Base-by-base conservation (phyloP, 208 protist genomes). In the Naegleria lovaniensis region DNA sequence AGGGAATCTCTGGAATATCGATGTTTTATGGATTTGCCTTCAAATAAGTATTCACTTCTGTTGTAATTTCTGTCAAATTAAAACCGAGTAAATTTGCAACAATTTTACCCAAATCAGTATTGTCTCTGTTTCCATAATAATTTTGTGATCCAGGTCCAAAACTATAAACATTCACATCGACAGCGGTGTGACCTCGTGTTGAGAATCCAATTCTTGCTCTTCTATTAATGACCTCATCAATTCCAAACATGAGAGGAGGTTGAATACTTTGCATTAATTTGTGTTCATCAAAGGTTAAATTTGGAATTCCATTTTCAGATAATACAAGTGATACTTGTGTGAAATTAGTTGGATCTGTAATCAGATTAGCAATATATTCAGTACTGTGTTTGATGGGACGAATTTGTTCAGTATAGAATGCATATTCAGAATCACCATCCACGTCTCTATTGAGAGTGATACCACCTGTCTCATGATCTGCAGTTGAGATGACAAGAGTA, bases 381-480 rank as follows among this genome's bases (percentile, higher is more conserved):
- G 41, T 51, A 36, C 5, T 36, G 38, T 87, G 16, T 16, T 16
- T 40, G 33, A 84, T 36, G 0, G 76, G 11, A 19, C 29, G 11
- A 33, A 41, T 40, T 33, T 84, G 16, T 33, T 84, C 76, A 84
- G 76, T 84, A 36, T 41, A 41, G 29, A 40, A 40, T 0, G 29
- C 29, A 84, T 84, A 33, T 41, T 41, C 25, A 33, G 9, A 19
- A 84, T 16, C 29, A 84, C 11, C 16, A 84, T 52, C 33, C 6
- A 89, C 25, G 76, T 40, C 7, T 76, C 52, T 76, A 43, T n/a
- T 43, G 7, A 89, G 11, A 43, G 51, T 41, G 0, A 89, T 13
- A 39, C 86, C 86, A 33, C 86, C 86, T 43, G 86, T 89, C 43
- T 89, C 86, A 89, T 89, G 86, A 76, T 89, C 86, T n/a, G 86